These are phyloP conservation scores for Cystoisospora suis DNA, from an alignment of 169 alveolate genomes.

Conservation along the genomic window DNA sequence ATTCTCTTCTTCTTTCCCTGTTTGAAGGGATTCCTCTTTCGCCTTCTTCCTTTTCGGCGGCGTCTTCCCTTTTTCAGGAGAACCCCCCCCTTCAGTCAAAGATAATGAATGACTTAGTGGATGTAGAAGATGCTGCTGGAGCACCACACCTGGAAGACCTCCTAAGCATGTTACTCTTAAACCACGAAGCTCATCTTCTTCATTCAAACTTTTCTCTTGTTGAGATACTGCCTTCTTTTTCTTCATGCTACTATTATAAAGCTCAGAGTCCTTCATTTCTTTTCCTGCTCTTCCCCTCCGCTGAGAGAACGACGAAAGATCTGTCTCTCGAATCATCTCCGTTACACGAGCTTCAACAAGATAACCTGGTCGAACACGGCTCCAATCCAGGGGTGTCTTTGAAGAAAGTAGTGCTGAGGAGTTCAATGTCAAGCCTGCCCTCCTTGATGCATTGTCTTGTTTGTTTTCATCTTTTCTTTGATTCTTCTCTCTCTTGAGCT, in stretches of 20 bases:
- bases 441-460: not conserved
- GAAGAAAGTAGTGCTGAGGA: not conserved
- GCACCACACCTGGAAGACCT: not conserved
- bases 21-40: too few species aligned
- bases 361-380: not conserved
- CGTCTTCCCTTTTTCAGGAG: too few species aligned
- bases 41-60: too few species aligned
- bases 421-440: not conserved
- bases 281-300: not conserved
- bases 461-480: not conserved
- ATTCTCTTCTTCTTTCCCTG: too few species aligned
- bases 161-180: not conserved
- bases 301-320: not conserved
- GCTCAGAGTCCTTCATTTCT: not conserved
- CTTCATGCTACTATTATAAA: not conserved
- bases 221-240: not conserved
- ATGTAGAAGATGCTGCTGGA: not conserved
- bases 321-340: not conserved
- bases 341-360: not conserved
- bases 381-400: not conserved
- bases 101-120: not conserved
- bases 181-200: not conserved
- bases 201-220: not conserved
- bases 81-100: too few species aligned
- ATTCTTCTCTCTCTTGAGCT: not conserved